A percentile compares a stretch with the other conserved stretches of the same genome.
phyloP scores from a whole-genome alignment of 805 yeast genomes.

The Scheffersomyces stipitis region DNA sequence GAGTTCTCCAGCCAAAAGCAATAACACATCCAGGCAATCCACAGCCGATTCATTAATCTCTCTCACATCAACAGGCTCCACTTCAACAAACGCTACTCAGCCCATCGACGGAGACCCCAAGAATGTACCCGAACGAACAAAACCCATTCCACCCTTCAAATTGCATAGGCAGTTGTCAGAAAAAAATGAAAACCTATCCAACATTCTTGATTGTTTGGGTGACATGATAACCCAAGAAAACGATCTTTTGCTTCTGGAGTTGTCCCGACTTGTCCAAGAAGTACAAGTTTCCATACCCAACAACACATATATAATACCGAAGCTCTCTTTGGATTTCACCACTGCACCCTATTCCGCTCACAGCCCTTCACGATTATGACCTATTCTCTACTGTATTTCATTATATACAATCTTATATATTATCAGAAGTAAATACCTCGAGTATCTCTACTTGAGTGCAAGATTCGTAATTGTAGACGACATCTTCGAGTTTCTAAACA shows the following conservation, averaged over 20 bases:
- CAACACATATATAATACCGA: conserved; percentile 4
- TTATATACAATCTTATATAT: no score
- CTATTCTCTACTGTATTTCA: no score
- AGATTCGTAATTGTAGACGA: conserved; percentile 8
- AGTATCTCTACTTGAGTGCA: conserved; percentile 10
- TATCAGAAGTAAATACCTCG: no score
- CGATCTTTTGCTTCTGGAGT: conserved; percentile 1
- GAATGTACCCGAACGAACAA: background rate
- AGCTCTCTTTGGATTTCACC: no score
- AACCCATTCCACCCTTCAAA: background rate
- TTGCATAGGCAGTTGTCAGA: conserved; percentile 3
- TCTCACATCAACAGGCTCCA: background rate
- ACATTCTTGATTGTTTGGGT: conserved; percentile 6
- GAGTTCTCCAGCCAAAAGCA: background rate
- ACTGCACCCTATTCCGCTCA: no score
- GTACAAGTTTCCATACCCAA: conserved; percentile 5
- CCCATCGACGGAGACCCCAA: background rate
- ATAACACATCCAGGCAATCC: background rate
- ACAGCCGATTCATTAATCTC: background rate
- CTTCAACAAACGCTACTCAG: background rate
- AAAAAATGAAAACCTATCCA: conserved; percentile 2
- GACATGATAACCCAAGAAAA: conserved; percentile 7
- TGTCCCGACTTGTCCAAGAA: conserved; percentile 2
- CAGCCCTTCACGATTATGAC: no score
- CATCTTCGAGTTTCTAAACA: conserved; percentile 7